phyloP scores from a whole-genome alignment of 192 early-diverging fungal species.

The Pilaira anomala region DNA sequence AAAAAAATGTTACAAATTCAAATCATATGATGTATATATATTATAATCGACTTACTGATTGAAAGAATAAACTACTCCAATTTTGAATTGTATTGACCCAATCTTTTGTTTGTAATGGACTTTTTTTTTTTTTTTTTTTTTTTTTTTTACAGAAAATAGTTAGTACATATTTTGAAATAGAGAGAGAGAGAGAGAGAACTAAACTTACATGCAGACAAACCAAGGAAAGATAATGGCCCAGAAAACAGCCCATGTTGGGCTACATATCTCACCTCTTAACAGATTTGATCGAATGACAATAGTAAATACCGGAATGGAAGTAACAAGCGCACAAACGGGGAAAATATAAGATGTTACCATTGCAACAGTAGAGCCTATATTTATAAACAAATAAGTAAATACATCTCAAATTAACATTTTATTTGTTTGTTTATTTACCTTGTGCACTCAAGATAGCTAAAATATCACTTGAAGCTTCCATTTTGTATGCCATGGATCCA shows the following conservation, averaged over 20 bases:
- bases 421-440: slow-evolving; percentile 8
- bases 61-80: slow-evolving; percentile 63
- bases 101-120: slow-evolving; percentile 63
- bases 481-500: slow-evolving; percentile 50
- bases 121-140: slow-evolving; percentile 9
- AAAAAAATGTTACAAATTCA: neutral
- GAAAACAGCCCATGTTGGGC: slow-evolving; percentile 48
- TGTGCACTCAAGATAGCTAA: slow-evolving; percentile 15
- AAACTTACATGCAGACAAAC: slow-evolving; percentile 49
- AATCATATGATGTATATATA: neutral
- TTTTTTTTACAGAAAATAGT: too few relatives aligned
- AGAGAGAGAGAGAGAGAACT: neutral
- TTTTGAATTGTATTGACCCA: slow-evolving; percentile 53
- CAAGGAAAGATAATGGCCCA: slow-evolving; percentile 59
- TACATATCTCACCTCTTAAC: slow-evolving; percentile 46
- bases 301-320: slow-evolving; percentile 69
- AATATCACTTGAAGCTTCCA: slow-evolving; percentile 29
- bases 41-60: slow-evolving; percentile 36
- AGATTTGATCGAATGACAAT: slow-evolving; percentile 65
- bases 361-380: slow-evolving; percentile 34
- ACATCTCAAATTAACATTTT: neutral
- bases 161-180: too few relatives aligned
- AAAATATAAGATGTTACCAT: slow-evolving; percentile 50
- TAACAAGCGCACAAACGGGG: slow-evolving; percentile 53
- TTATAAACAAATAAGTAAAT: slow-evolving; percentile 7